Evolutionary conservation across 2,329 filamentous ascomycete genomes (phyloP), one percentile per base, ranked within the genome.

Genomic region (Aspergillus sp.): DNA sequence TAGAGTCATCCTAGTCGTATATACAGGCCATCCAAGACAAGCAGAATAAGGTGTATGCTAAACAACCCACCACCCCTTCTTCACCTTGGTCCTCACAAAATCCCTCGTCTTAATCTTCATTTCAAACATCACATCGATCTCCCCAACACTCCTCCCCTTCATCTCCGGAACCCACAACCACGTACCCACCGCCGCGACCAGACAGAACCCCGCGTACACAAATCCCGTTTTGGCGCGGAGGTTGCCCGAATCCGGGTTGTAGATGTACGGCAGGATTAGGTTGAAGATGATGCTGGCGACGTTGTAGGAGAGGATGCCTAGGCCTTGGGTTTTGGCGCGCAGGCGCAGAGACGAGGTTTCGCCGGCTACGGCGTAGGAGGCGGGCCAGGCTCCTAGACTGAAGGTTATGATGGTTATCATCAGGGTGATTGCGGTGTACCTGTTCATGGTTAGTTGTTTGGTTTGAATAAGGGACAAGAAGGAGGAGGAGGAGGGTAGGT

Each of bases 131-230:
- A 45, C 29, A 57, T 79, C 75, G 48, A 80, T 73, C 53, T 78
- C 74, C 34, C 63, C 63, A 0, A 70, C 62, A 1, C 60, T 72
- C 19, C 73, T 60, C 3, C 72, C 73, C 58, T 73, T 74, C 63
- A 77, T 79, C 56, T 81, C 78, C 0, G 78, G 78, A 0, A 80
- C 62, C 33, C 65, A 63, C 7, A 68, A 60, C 63, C 67, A 81
- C 0, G 71, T 68, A 0, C 71, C 41, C 1, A 62, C 47, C 3
- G 55, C 36, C 1, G 52, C 62, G 0, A 69, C 2, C 0, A 65
- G 4, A 50, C 62, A 66, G n/a, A 66, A 51, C 0, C 54, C 68
- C 7, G 59, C 56, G 49, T 66, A 73, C 4, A 71, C 61, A 46
- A 72, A 73, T 0, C 66, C 71, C 0, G 65, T 67, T 50, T 72